Percentiles rank a stretch among this genome's conserved stretches.
Evolutionary conservation across 345 rosid species (phyloP).

Genomic region (Ceriops zippeliana): DNA sequence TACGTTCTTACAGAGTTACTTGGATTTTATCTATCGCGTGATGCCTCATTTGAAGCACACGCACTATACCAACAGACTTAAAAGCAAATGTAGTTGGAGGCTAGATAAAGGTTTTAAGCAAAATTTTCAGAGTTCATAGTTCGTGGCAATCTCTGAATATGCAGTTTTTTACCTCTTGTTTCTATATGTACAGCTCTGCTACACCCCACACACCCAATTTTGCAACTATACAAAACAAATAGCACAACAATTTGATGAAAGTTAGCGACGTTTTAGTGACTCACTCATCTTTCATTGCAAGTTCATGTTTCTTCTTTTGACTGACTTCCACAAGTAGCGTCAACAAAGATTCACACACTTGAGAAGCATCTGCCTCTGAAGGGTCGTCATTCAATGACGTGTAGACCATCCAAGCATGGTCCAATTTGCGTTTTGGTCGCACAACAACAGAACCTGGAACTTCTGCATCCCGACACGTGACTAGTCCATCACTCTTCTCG

Average conservation of each 20-base stretch:
- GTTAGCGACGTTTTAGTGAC: not conserved
- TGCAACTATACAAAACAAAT: not conserved
- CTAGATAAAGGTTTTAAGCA: no score
- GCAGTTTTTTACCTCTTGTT: no score
- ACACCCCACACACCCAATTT: no score
- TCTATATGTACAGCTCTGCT: not conserved
- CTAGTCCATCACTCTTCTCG: conserved; percentile 90
- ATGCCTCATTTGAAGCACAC: no score
- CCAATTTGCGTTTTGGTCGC: conserved; percentile 70
- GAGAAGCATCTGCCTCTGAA: conserved; percentile 72
- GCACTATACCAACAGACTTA: no score
- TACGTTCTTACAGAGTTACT: no score
- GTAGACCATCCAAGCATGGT: conserved; percentile 99
- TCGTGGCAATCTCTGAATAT: no score
- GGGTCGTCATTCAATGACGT: conserved; percentile 69
- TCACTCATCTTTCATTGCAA: conserved; percentile 24
- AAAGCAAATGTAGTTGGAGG: no score
- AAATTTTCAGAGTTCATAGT: no score
- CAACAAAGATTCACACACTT: conserved; percentile 87
- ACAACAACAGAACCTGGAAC: conserved; percentile 93
- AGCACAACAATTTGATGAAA: not conserved
- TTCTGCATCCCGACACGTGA: conserved; percentile 82
- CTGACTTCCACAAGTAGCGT: conserved; percentile 79
- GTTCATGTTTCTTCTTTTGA: conserved; percentile 24
- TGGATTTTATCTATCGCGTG: no score